Evolutionary conservation across 106 monocot species (phyloP), one percentile per base, ranked within the genome.

Genomic region (Xerophyta viscosa): DNA sequence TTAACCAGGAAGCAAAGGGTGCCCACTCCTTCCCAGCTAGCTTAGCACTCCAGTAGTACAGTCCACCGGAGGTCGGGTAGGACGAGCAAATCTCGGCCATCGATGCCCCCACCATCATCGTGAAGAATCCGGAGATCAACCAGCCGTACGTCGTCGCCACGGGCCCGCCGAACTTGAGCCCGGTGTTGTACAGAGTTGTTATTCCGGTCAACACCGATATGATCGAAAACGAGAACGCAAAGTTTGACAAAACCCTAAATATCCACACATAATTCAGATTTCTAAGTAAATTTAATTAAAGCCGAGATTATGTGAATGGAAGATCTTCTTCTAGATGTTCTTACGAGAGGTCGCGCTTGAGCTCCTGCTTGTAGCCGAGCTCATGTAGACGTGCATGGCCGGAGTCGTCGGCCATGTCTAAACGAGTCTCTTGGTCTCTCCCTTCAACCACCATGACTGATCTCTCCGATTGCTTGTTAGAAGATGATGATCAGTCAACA

Each of bases 31-130:
- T 52, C 20, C 79, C 79, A 6, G 64, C 55, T 18, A 85, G 68
- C 58, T 20, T 63, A 17, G 84, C 84, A 22, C 84, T 85, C 84
- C 79, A 85, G 54, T 75, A 79, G 48, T 85, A 85, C 4, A 85
- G 75, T 3, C 84, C 79, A 0, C 79, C 79, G 0, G 79, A 79
- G 0, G 84, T 79, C 8, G 84, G 79, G 48, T 75, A 85, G 7
- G 84, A 65, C 6, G 79, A 85, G 68, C 84, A 85, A 5, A 85
- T 85, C 84, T 85, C 79, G 2, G 79, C 75, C 84, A 79, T 85
- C n/a, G 84, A 79, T 2, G 65, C 30, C 3, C 58, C 84, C 17
- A 85, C 51, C 2, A 48, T 37, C 29, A 50, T 24, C 24, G 62
- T 68, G 50, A 85, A 79, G 17, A 69, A 12, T 13, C 52, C 60